Conservation (phyloP, 1,284 basidiomycete species). For the Moniliella sp. region DNA sequence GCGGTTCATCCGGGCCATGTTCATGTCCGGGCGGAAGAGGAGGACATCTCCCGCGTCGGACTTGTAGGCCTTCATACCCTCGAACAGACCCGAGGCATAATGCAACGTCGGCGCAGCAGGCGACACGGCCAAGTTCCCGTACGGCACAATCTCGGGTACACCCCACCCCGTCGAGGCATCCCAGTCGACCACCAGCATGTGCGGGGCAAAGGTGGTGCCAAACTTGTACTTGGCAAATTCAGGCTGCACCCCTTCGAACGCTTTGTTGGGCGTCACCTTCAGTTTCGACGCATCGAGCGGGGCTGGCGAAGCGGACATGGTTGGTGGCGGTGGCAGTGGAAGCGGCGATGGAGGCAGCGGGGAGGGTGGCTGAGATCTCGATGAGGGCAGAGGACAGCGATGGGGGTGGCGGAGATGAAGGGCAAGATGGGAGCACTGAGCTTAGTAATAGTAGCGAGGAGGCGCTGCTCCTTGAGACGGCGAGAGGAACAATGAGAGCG, state of each 20-base stretch:
- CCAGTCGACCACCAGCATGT: constrained; percentile 78
- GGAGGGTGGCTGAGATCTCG: too few relatives aligned
- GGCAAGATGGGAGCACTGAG: too few relatives aligned
- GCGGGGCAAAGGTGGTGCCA: constrained; percentile 51
- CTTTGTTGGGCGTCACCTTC: background rate
- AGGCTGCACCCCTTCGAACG: too few relatives aligned
- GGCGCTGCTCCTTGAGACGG: too few relatives aligned
- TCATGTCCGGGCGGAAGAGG: constrained; percentile 87
- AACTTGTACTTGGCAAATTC: constrained; percentile 35
- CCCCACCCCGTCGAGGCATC: constrained; percentile 53
- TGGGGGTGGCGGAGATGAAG: too few relatives aligned
- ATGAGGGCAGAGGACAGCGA: too few relatives aligned
- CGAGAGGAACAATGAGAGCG: too few relatives aligned
- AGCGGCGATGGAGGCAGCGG: too few relatives aligned
- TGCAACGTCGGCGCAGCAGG: constrained; percentile 75
- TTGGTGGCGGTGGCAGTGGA: too few relatives aligned
- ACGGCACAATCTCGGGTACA: constrained; percentile 59
- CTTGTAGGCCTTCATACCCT: constrained; percentile 88
- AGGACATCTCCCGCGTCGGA: constrained; percentile 39
- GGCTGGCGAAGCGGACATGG: too few relatives aligned
- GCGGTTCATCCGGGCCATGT: constrained; percentile 59
- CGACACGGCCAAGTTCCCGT: constrained; percentile 52
- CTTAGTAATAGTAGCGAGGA: too few relatives aligned
- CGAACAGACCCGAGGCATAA: constrained; percentile 71
- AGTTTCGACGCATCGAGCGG: background rate